Evolutionary conservation across 768 basidiomycete species (phyloP).

Genomic region (Tricholoma bakamatsutake): DNA sequence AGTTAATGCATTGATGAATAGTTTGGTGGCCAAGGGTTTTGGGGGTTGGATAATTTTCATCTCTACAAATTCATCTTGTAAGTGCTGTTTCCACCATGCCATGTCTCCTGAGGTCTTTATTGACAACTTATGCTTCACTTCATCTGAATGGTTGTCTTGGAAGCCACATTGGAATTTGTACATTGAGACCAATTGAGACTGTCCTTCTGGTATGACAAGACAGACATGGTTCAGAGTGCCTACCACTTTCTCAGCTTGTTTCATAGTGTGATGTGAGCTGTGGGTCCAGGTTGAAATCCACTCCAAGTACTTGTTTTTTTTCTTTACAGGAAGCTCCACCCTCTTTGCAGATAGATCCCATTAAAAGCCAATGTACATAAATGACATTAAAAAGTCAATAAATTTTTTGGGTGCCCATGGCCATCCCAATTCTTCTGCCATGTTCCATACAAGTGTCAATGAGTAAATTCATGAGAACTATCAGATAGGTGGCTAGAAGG

Average conservation of each 20-base stretch:
- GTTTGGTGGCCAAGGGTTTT: constrained; percentile 3
- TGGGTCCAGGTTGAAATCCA: constrained; percentile 2
- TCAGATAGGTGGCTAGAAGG: not conserved
- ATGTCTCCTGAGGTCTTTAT: constrained; percentile 14
- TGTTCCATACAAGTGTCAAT: constrained; percentile 17
- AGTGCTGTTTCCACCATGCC: constrained; percentile 20
- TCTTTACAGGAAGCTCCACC: constrained; percentile 25
- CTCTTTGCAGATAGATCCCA: constrained; percentile 23
- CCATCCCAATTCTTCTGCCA: constrained; percentile 23
- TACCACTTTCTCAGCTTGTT: constrained; percentile 21
- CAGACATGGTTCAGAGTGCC: constrained; percentile 28
- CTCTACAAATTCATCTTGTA: constrained; percentile 10
- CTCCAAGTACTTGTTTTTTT: constrained; percentile 20
- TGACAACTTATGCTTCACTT: constrained; percentile 14
- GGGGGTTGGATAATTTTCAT: constrained; percentile 11
- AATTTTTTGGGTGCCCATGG: constrained; percentile 30
- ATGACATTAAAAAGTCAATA: constrained; percentile 17
- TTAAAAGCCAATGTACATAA: constrained; percentile 22
- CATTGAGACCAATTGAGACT: constrained; percentile 23
- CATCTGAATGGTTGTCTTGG: not conserved
- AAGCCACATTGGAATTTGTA: constrained; percentile 24
- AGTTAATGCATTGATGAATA: constrained; percentile 33
- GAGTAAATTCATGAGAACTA: constrained; percentile 4
- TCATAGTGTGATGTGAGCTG: constrained; percentile 14
- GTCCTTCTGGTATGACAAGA: constrained; percentile 13